phyloP scores from a whole-genome alignment of 495 filamentous ascomycete species.

The Ramalina intermedia region DNA sequence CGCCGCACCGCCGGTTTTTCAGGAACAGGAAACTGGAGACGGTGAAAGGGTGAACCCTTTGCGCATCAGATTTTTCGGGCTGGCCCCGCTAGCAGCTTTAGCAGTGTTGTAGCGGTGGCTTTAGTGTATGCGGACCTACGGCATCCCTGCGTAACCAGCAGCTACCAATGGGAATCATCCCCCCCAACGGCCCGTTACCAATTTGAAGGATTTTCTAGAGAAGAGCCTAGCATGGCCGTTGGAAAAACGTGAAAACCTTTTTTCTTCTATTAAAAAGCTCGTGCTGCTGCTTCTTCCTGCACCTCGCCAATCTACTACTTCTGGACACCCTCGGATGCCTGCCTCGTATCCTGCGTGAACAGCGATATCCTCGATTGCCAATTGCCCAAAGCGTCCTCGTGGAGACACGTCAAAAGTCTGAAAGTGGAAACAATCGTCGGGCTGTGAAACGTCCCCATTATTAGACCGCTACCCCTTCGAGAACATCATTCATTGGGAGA shows the following conservation, averaged over 20 bases:
- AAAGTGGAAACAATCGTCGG: not conserved
- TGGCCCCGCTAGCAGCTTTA: not conserved
- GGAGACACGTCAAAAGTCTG: not conserved
- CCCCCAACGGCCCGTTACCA: not conserved
- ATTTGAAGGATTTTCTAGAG: too few relatives aligned
- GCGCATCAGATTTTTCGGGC: too few relatives aligned
- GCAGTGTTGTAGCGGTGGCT: not conserved
- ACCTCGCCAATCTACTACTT: too few relatives aligned
- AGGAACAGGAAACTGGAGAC: conserved; percentile 9
- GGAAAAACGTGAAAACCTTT: too few relatives aligned
- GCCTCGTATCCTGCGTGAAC: too few relatives aligned
- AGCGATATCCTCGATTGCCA: too few relatives aligned
- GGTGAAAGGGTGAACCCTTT: not conserved
- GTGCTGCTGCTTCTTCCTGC: too few relatives aligned
- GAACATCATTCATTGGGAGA: not conserved
- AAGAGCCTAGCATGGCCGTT: too few relatives aligned
- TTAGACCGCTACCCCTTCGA: not conserved
- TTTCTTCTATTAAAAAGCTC: too few relatives aligned
- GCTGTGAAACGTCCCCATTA: not conserved
- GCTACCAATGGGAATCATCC: not conserved
- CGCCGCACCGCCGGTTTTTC: not conserved
- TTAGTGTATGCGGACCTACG: not conserved
- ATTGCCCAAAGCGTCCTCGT: too few relatives aligned
- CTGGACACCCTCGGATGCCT: too few relatives aligned
- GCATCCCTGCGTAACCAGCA: not conserved